A percentile compares a stretch with the other conserved stretches of the same genome.
phyloP scores from a whole-genome alignment of 1,139 yeast species.

The Pichia inconspicua region DNA sequence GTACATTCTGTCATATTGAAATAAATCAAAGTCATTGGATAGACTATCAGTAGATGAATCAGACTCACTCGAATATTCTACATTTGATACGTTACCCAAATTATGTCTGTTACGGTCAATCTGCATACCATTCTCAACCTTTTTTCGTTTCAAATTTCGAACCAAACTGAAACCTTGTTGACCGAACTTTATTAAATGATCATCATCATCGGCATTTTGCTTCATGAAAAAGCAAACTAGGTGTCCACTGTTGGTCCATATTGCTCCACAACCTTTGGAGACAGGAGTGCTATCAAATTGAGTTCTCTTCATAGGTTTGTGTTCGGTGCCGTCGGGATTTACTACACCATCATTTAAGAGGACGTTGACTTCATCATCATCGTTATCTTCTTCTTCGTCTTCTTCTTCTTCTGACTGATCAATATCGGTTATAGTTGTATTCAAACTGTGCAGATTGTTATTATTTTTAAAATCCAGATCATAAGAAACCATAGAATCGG shows the following conservation, averaged over 20 bases:
- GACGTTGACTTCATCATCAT: not conserved
- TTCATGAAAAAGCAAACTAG: conserved; percentile 79
- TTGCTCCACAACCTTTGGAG: conserved; percentile 90
- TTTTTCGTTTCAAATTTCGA: conserved; percentile 28
- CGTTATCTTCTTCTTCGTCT: conserved; percentile 3
- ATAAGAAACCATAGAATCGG: conserved; percentile 8
- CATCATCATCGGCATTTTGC: conserved; percentile 34
- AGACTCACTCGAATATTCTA: conserved; percentile 8
- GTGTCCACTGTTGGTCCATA: conserved; percentile 75
- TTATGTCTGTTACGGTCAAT: conserved; percentile 4
- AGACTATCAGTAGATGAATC: conserved; percentile 35
- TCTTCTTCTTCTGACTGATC: conserved; percentile 1
- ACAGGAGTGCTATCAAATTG: conserved; percentile 74
- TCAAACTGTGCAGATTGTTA: conserved; percentile 20
- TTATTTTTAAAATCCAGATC: conserved; percentile 24
- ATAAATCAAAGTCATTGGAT: conserved; percentile 43
- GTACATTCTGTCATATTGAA: conserved; percentile 39
- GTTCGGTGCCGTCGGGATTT: conserved; percentile 5
- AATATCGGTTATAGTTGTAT: conserved; percentile 1
- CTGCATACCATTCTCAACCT: conserved; percentile 19
- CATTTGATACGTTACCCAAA: conserved; percentile 8
- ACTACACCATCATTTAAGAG: conserved; percentile 3
- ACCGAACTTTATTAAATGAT: conserved; percentile 34
- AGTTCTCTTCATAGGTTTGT: conserved; percentile 14
- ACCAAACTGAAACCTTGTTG: conserved; percentile 35